phyloP scores from a whole-genome alignment of 2,329 filamentous ascomycete genomes.

The Stenocarpella maydis region DNA sequence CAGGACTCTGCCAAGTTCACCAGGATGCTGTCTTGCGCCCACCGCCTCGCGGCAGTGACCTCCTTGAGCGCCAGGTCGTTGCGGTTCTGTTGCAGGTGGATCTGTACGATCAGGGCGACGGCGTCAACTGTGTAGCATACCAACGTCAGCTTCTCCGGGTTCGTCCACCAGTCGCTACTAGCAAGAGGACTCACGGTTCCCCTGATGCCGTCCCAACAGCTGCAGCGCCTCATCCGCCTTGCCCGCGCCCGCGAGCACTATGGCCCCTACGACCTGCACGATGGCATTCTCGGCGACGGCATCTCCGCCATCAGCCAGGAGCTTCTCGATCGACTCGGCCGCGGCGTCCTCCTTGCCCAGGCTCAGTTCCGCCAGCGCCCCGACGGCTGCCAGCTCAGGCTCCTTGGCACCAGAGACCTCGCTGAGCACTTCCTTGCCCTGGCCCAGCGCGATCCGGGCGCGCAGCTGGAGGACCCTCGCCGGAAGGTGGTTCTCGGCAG shows the following conservation, averaged over 20 bases:
- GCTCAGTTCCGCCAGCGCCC: constrained; percentile 74
- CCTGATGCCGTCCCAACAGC: constrained; percentile 83
- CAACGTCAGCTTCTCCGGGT: constrained; percentile 39
- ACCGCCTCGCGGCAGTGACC: constrained; percentile 83
- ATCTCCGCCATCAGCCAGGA: constrained; percentile 72
- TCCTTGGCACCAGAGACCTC: constrained; percentile 70
- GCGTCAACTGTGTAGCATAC: constrained; percentile 64
- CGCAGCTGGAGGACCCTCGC: constrained; percentile 82
- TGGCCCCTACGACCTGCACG: constrained; percentile 85
- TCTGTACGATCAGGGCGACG: constrained; percentile 89
- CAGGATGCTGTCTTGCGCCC: constrained; percentile 93
- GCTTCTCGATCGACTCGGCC: constrained; percentile 68
- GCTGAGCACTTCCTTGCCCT: constrained; percentile 74
- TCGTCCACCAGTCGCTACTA: not conserved
- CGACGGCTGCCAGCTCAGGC: constrained; percentile 79
- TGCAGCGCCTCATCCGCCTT: constrained; percentile 86
- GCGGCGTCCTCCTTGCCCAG: constrained; percentile 70
- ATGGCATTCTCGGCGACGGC: constrained; percentile 75
- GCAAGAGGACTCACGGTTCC: constrained; percentile 70
- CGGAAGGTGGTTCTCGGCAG: constrained; percentile 77
- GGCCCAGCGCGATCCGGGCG: constrained; percentile 82
- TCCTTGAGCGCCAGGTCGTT: constrained; percentile 91
- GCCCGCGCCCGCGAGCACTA: constrained; percentile 79
- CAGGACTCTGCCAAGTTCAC: constrained; percentile 96
- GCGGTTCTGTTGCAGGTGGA: constrained; percentile 90